Evolutionary conservation across 2,329 filamentous ascomycete genomes (phyloP), one percentile per base, ranked within the genome.

Genomic region (Cladophialophora exuberans): DNA sequence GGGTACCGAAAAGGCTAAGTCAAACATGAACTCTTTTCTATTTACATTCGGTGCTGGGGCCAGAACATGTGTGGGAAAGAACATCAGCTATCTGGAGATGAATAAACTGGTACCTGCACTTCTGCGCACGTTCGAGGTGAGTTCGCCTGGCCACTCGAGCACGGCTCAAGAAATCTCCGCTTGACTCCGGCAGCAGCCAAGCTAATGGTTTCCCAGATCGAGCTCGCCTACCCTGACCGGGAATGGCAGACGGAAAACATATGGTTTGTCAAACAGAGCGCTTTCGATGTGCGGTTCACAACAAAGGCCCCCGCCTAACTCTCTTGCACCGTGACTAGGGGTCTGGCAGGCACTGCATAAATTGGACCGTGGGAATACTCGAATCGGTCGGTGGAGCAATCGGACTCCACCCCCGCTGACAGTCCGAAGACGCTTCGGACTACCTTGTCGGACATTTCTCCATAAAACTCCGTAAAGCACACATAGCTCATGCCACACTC

Each of bases 141-240:
- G 35, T 39, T 38, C 15, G 79, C 2, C 76, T 76, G 6, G 79
- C 79, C 0, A 71, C 77, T 2, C 65, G 79, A 57, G 81, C 79
- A 1, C 64, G 63, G 42, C 51, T 65, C 62, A 2, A 64, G 62
- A 43, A 64, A 65, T 33, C 60, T 67, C n/a, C 57, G 54, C 1
- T 43, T 60, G 13, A 38, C 64, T 66, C 44, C 46, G n/a, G n/a
- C n/a, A n/a, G n/a, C n/a, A n/a, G n/a, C 65, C 3, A 52, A 64
- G 4, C 63, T 62, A 18, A 54, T 52, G 41, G 41, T 65, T 36
- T 23, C 63, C 17, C 28, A 63, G 25, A 20, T 63, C 20, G 46
- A 49, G 25, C 50, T 64, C n/a, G 44, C 57, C 10, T 45, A 64
- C 42, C 56, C 53, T 2, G 20, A 42, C 10, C 46, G 38, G 23